Evolutionary conservation across 2,329 filamentous ascomycete genomes (phyloP).

Genomic region (Alternaria gaisen): DNA sequence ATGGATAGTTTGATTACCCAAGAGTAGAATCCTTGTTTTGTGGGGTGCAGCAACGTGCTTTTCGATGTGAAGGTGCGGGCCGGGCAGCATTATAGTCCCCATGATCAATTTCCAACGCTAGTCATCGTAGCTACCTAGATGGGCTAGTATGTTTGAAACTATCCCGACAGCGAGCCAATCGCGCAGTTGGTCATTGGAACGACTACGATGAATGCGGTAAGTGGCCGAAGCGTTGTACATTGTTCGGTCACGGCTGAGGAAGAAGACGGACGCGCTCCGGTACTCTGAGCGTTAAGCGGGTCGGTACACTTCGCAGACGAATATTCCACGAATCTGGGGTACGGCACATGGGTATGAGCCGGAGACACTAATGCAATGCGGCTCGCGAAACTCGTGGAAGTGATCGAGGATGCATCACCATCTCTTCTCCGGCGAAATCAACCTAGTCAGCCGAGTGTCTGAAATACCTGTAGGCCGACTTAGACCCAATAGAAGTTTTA

Average conservation of each 20-base stretch:
- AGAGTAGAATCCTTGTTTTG: conserved; percentile 12
- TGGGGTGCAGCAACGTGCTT: conserved; percentile 1
- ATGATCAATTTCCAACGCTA: conserved; percentile 7
- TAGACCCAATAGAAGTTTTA: conserved; percentile 8
- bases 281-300: background rate
- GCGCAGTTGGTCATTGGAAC: background rate
- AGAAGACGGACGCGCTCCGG: conserved; percentile 2
- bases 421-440: background rate
- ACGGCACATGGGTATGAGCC: conserved; percentile 1
- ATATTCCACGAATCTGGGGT: conserved; percentile 16
- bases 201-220: conserved; percentile 14
- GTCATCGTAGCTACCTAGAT: background rate
- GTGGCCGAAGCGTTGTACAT: conserved; percentile 5
- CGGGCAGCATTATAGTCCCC: conserved; percentile 12
- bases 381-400: background rate
- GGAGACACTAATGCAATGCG: conserved; percentile 7
- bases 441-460: background rate
- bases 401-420: background rate
- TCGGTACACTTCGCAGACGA: background rate
- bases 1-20: background rate
- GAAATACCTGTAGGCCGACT: conserved; percentile 5
- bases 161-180: conserved; percentile 21
- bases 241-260: background rate
- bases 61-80: conserved; percentile 18
- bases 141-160: background rate